Evolutionary conservation across 2,329 filamentous ascomycete genomes (phyloP), one percentile per base, ranked within the genome.

Genomic region (Pestalotiopsis sp.): DNA sequence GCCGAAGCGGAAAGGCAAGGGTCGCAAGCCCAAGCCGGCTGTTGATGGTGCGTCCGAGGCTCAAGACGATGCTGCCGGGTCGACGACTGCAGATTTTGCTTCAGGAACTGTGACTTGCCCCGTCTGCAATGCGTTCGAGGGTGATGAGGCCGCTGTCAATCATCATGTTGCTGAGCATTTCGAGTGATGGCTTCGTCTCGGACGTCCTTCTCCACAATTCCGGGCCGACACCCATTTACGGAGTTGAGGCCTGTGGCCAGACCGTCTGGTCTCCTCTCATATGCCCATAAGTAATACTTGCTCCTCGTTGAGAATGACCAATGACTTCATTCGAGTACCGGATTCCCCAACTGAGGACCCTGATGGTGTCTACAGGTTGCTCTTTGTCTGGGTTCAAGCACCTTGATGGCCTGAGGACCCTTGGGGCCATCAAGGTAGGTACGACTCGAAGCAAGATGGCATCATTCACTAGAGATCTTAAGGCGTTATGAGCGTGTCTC

Each of bases 131-230:
- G 79, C 75, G 0, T 94, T 93, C 76, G 85, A 91, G 72, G 91
- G 91, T 1, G 91, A 94, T 72, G 91, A 91, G 73, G 81, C 82
- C 0, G 91, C 91, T 9, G 90, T 94, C 11, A 87, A 87, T 11
- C 85, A 91, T 78, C 91, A 94, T 74, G 89, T 93, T 69, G 87
- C 88, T 31, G 77, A 74, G 3, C 89, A 91, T 75, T 90, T 91
- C 67, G 81, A 83, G 66, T 76, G 23, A 72, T 27, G 9, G 9
- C 17, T 13, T 20, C 20, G 27, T n/a, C 36, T 25, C 14, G 23
- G 38, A 25, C 20, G 39, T 12, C 12, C 20, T 6, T 13, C 39
- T 25, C 39, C 61, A 52, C 61, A 20, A 27, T 39, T 62, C 27
- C 23, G 20, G 23, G 31, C 20, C 17, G 17, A 1, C 17, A 52